Conservation (phyloP, 108 stramenopile species). For the Cyclotella atomus region DNA sequence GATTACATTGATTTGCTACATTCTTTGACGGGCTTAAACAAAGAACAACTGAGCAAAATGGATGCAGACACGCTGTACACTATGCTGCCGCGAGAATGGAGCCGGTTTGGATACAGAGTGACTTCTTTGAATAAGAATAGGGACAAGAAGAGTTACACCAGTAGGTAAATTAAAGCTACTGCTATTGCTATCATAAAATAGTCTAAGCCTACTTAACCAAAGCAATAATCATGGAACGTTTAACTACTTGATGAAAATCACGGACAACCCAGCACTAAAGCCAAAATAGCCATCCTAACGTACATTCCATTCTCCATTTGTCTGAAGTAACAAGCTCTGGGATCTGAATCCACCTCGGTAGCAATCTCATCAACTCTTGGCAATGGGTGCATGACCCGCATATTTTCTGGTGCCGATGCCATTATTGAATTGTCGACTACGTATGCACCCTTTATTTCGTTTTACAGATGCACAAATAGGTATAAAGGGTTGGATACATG, state of each 20-base stretch:
- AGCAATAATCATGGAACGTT: no score
- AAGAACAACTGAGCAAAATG: slow-evolving; percentile 23
- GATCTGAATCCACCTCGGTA: slow-evolving; percentile 92
- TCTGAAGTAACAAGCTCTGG: slow-evolving; percentile 97
- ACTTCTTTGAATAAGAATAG: slow-evolving; percentile 33
- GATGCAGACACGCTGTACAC: slow-evolving; percentile 23
- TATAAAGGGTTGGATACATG: no score
- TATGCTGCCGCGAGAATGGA: slow-evolving; percentile 35
- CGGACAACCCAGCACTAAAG: slow-evolving; percentile 69
- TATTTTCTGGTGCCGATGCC: slow-evolving; percentile 62
- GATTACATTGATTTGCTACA: slow-evolving; percentile 21
- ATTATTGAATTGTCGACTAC: slow-evolving; percentile 82
- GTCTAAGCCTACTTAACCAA: no score
- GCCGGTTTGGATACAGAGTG: slow-evolving; percentile 24
- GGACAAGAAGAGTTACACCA: slow-evolving; percentile 3
- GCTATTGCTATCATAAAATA: no score
- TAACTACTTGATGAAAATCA: no score
- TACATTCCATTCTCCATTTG: slow-evolving; percentile 99
- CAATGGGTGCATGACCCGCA: slow-evolving; percentile 94
- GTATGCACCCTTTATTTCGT: slow-evolving; percentile 75
- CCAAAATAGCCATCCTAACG: slow-evolving; percentile 96
- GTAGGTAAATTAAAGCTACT: not conserved
- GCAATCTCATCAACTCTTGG: slow-evolving; percentile 93
- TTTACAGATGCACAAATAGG: no score
- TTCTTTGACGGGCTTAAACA: slow-evolving; percentile 9